Base-by-base conservation (phyloP, 208 protist species). In the Leishmania amazonensis region DNA sequence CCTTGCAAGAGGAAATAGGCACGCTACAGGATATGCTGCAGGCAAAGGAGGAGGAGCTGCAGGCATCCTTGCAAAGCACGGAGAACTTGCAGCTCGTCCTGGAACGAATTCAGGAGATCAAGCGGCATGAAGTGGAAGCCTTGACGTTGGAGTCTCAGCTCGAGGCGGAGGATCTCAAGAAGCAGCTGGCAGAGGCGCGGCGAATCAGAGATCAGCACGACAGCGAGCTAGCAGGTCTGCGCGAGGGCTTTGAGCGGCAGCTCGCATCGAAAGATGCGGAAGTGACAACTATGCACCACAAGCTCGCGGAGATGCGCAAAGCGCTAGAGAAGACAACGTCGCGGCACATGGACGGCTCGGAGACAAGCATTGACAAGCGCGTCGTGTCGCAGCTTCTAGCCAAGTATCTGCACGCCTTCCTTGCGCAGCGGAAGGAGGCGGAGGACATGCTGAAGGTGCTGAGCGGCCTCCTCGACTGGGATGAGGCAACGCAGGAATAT, bases 321-420 rank as follows among this genome's bases (percentile, higher is more conserved):
- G 86, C 83, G 71, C 76, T 96, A 7, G 94, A 95, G 76, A 80
- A 91, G 62, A 92, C 92, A 17, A 88, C 91, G 21, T 76, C 80
- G 65, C 92, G 89, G 80, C 80, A 93, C 62, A 91, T 89, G 81
- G 91, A 88, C 21, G 60, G 79, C 67, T 54, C 79, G n/a, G 89
- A 93, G 45, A 90, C 60, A 2, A 88, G 86, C 47, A 90, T 97
- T 62, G 94, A 97, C 84, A 97, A 97, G 85, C 82, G 89, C 31
- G 91, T 96, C 28, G 86, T 95, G 53, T 93, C 93, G 81, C 89
- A 97, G 80, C 75, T 97, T 0, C 84, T 95, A 7, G 85, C 94
- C n/a, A 96, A 96, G 83, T 97, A 90, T 78, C 93, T 97, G 57
- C 94, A 97, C 80, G 87, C 89, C 64, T 90, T 95, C 74, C 81